A percentile compares a stretch with the other conserved stretches of the same genome.
Evolutionary conservation across 2,329 filamentous ascomycete species (phyloP).

Genomic region (Colletotrichum abscissum): DNA sequence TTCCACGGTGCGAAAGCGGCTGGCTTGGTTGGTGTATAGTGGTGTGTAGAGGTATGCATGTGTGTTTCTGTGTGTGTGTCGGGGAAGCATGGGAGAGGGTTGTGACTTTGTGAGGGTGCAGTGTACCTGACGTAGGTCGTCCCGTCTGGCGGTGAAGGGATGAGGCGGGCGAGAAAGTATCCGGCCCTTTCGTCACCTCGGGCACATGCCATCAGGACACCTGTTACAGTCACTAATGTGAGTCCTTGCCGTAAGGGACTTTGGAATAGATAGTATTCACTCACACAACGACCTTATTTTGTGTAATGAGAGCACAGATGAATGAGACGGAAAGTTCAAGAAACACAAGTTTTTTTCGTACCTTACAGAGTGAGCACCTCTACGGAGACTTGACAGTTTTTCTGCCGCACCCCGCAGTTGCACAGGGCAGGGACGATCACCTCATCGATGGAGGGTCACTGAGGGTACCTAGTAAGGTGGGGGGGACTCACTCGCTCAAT

Average conservation of each 20-base stretch:
- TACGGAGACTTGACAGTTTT: not conserved
- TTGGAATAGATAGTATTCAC: not conserved
- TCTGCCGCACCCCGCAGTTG: conserved; percentile 13
- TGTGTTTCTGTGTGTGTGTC: not conserved
- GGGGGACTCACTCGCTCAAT: not conserved
- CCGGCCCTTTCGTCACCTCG: not conserved
- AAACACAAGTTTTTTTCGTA: not conserved
- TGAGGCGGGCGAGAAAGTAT: not conserved
- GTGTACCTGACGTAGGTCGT: conserved; percentile 5
- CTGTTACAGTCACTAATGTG: not conserved
- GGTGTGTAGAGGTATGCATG: no score
- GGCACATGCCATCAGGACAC: not conserved
- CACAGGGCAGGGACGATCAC: conserved; percentile 2
- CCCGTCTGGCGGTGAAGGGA: conserved; percentile 17
- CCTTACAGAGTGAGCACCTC: not conserved
- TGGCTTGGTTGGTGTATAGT: not conserved
- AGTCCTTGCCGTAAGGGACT: not conserved
- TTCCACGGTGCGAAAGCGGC: conserved; percentile 9
- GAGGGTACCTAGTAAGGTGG: conserved; percentile 3
- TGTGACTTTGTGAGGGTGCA: no score
- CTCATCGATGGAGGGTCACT: not conserved
- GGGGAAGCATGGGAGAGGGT: not conserved
- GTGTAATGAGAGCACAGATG: not conserved
- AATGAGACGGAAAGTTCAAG: not conserved
- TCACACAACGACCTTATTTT: not conserved